These are phyloP conservation scores for Cryptococcus floricola DNA, from an alignment of 1,284 basidiomycete species.

Conservation along the genomic window DNA sequence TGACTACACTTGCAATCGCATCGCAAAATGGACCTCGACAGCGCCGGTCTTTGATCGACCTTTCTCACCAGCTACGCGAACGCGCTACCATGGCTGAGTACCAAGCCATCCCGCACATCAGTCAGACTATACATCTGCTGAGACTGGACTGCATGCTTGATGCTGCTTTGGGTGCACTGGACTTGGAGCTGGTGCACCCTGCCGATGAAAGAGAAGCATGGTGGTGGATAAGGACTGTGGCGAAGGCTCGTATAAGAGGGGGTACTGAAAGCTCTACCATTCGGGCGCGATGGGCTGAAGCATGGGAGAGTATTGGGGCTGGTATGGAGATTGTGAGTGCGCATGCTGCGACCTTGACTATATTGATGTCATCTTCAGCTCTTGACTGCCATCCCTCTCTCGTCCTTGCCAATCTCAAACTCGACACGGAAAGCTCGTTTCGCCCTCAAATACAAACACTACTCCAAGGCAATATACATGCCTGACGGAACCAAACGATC, in stretches of 20 bases:
- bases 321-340: slow-evolving; percentile 36
- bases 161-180: slow-evolving; percentile 23
- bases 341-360: background rate
- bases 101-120: background rate
- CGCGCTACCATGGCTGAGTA: slow-evolving; percentile 21
- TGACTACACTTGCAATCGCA: background rate
- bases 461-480: slow-evolving; percentile 10
- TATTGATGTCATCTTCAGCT: slow-evolving; percentile 8
- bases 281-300: slow-evolving; percentile 20
- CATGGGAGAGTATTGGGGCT: slow-evolving; percentile 21
- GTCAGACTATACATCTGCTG: background rate
- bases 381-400: slow-evolving; percentile 9
- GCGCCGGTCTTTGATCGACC: slow-evolving; percentile 20
- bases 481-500: background rate
- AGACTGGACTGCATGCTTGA: slow-evolving; percentile 39
- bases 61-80: slow-evolving; percentile 30
- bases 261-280: slow-evolving; percentile 10
- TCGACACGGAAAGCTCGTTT: slow-evolving; percentile 11
- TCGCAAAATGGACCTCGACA: slow-evolving; percentile 30
- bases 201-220: slow-evolving; percentile 28
- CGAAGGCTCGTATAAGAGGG: slow-evolving; percentile 2
- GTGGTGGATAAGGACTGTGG: slow-evolving; percentile 35
- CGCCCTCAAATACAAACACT: slow-evolving; percentile 25
- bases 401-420: background rate
- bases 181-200: slow-evolving; percentile 19